Percentiles rank a stretch among this genome's conserved stretches.
Conservation (phyloP, 75 land plant species). For the Ceratopteris richardii region DNA sequence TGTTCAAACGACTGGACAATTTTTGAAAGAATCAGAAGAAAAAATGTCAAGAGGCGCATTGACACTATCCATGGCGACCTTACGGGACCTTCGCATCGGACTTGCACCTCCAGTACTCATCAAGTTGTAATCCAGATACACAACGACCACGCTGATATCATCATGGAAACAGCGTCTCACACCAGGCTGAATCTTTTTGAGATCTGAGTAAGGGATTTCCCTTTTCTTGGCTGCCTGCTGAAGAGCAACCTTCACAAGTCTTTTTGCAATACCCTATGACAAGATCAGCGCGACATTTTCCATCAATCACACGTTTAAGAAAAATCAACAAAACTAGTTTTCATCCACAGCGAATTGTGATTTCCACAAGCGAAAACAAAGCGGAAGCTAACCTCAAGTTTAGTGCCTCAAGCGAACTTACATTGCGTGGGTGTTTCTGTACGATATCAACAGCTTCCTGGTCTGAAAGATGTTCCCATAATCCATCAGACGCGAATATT, state of each 20-base stretch:
- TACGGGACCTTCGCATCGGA: neutral
- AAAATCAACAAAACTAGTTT: no score
- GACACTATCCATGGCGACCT: neutral
- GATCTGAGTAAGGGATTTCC: constrained; percentile 63
- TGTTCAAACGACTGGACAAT: no score
- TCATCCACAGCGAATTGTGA: no score
- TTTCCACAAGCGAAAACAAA: neutral
- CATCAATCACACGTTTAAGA: neutral
- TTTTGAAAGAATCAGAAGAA: no score
- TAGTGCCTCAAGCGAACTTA: no score
- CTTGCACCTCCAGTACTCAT: constrained; percentile 23
- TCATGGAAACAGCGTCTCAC: constrained; percentile 61
- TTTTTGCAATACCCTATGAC: constrained; percentile 51
- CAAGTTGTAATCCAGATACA: constrained; percentile 43
- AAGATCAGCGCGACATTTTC: no score
- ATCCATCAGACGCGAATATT: no score
- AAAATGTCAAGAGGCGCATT: neutral
- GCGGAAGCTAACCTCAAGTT: neutral
- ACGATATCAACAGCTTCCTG: constrained; percentile 43
- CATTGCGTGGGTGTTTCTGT: constrained; percentile 26
- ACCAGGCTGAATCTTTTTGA: constrained; percentile 65
- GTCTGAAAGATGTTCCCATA: constrained; percentile 44
- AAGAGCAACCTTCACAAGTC: constrained; percentile 48
- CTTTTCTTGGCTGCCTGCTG: constrained; percentile 55
- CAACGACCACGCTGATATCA: no score